A percentile compares a stretch with the other conserved stretches of the same genome.
phyloP scores from a whole-genome alignment of 176 grass and related monocot genomes.

The Typha latifolia region DNA sequence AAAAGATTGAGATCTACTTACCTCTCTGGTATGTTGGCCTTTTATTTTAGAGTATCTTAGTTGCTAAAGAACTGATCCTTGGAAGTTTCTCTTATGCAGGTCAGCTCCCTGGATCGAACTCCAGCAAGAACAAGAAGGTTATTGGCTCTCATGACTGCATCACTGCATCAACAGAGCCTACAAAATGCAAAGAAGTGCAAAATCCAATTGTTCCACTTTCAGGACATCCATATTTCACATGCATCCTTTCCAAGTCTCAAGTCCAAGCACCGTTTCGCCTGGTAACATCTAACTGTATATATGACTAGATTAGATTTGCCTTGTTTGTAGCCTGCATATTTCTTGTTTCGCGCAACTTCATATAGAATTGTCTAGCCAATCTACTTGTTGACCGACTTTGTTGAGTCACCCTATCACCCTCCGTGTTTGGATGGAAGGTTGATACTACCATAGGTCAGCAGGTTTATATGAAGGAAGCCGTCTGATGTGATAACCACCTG shows the following conservation, averaged over 20 bases:
- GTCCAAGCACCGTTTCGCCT: constrained; percentile 23
- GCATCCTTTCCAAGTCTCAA: constrained; percentile 30
- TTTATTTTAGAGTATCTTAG: not conserved
- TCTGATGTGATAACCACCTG: too few species aligned
- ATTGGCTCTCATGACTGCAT: not conserved
- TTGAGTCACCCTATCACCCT: too few species aligned
- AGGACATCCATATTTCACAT: constrained; percentile 33
- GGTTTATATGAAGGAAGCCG: too few species aligned
- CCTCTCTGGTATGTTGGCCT: not conserved
- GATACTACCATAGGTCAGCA: too few species aligned
- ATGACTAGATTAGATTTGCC: not conserved
- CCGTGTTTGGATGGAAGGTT: too few species aligned
- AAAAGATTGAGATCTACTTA: too few species aligned
- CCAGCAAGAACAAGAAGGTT: not conserved
- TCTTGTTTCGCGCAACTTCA: too few species aligned
- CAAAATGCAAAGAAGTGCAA: not conserved
- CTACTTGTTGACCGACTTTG: too few species aligned
- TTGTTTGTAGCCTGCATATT: not conserved
- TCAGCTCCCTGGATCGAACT: not conserved
- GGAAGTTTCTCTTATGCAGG: constrained; percentile 3
- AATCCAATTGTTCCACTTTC: constrained; percentile 18
- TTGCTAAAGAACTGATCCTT: not conserved
- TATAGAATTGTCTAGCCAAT: too few species aligned
- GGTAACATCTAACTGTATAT: constrained; percentile 14
- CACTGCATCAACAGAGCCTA: not conserved